Evolutionary conservation across 441 rosid species (phyloP), one percentile per base, ranked within the genome.

Genomic region (Jatropha multifida): DNA sequence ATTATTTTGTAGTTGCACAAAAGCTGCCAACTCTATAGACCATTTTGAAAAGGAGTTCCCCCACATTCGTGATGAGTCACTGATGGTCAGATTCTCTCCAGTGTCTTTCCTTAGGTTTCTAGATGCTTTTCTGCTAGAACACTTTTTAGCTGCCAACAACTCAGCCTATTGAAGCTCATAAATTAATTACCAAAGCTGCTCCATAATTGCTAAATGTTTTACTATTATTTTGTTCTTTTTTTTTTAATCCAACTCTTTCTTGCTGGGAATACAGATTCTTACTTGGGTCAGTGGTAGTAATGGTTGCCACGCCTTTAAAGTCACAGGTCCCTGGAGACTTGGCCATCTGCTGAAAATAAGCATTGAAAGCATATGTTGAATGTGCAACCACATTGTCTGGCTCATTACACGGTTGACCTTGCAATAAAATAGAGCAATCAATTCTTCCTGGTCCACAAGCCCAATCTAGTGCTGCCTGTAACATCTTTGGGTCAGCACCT

Each of bases 381-480:
- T 94, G 99, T 6, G 90, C 74, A 76, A 86, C 82, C 72, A 91
- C 96, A 72, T 89, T 87, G 68, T 94, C 81, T 0, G 98, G 98
- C 61, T 91, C 90, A 74, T 93, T 89, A 61, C 98, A 94, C 1
- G 84, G 80, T 61, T 89, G 94, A 60, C 96, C 97, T 81, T 90
- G 97, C 85, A 90, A 80, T 80, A 94, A 56, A 13, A 77, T 78
- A 0, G 94, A 85, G 81, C 98, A 94, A 72, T 93, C 90, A 23
- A 90, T 96, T 83, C 86, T 93, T 71, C 98, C 98, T 0, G 98
- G 94, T 44, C 98, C 98, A 65, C 98, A 94, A 56, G 98, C 99
- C 99, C 99, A 95, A 75, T 95, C 99, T 26, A 95, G 86, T 49
- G 92, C 99, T 0, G 98, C 99, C 81, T 95, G 99, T 72, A 95